These are phyloP conservation scores for Plasmodium fragile DNA, from an alignment of 169 alveolate genomes.

Conservation along the genomic window DNA sequence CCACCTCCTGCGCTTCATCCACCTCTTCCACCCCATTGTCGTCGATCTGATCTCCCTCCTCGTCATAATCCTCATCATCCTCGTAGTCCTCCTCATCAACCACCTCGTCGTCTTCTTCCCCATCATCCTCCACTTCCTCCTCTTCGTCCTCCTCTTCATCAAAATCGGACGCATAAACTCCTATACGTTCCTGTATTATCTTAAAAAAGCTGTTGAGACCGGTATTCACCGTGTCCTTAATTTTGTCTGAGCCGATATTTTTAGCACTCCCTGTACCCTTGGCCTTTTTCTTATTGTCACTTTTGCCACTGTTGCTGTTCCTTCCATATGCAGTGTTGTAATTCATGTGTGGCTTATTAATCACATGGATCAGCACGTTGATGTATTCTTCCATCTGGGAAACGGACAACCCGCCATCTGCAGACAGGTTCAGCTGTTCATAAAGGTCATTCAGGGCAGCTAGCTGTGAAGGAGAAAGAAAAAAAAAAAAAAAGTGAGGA, in stretches of 20 bases:
- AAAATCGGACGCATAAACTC: constrained; percentile 51
- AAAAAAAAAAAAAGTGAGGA: no score
- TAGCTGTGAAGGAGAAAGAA: constrained; percentile 29
- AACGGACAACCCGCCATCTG: constrained; percentile 64
- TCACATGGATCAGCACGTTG: constrained; percentile 71
- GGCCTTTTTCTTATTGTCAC: neutral
- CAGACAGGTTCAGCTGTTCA: constrained; percentile 65
- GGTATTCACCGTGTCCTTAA: constrained; percentile 37
- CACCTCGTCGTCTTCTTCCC: constrained; percentile 1
- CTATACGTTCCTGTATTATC: constrained; percentile 73
- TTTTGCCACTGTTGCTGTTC: neutral
- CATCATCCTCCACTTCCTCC: constrained; percentile 17
- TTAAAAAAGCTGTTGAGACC: constrained; percentile 58
- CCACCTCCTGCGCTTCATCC: neutral
- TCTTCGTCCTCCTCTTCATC: constrained; percentile 19
- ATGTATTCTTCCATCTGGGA: constrained; percentile 74
- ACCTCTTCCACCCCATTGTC: neutral
- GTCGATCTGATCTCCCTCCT: neutral
- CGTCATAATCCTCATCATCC: neutral
- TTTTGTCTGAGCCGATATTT: constrained; percentile 9
- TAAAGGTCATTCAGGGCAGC: constrained; percentile 74
- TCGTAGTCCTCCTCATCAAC: neutral
- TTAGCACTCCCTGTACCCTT: constrained; percentile 14
- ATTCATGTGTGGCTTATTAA: constrained; percentile 37
- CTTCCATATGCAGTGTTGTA: constrained; percentile 41